phyloP scores from a whole-genome alignment of 2,329 filamentous ascomycete genomes.

The Neofusicoccum parvum region DNA sequence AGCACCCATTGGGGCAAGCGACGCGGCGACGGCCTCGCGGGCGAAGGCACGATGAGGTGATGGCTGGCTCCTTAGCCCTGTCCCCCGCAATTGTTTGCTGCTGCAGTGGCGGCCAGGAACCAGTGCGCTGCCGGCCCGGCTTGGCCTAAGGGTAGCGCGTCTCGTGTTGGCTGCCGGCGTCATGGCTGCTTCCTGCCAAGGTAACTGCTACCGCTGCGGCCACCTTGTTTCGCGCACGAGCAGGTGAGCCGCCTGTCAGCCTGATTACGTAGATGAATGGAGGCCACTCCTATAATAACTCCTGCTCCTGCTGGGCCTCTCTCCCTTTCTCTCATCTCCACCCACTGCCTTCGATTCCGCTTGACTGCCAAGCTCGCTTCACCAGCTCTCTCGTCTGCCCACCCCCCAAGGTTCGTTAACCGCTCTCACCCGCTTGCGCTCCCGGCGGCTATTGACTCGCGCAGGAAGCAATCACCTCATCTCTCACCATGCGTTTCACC shows the following conservation, averaged over 20 bases:
- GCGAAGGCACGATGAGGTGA: conserved; percentile 8
- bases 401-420: background rate
- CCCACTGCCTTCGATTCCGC: too few species aligned
- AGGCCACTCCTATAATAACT: conserved; percentile 9
- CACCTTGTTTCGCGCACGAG: conserved; percentile 10
- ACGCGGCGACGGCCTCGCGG: background rate
- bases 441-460: background rate
- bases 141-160: background rate
- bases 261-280: conserved; percentile 5
- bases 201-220: conserved; percentile 10
- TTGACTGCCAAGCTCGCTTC: background rate
- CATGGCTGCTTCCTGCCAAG: conserved; percentile 6
- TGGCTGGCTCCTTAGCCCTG: background rate
- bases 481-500: conserved; percentile 20
- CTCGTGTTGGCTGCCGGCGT: conserved; percentile 8
- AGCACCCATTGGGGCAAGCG: background rate
- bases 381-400: too few species aligned
- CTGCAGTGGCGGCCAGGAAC: background rate
- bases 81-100: conserved; percentile 1
- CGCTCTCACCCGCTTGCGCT: background rate
- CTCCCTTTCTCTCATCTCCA: background rate
- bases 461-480: background rate
- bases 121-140: conserved; percentile 8
- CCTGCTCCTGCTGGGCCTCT: background rate
- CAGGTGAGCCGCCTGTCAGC: background rate